phyloP scores from a whole-genome alignment of 495 filamentous ascomycete species.

The Podospora tetraspora region DNA sequence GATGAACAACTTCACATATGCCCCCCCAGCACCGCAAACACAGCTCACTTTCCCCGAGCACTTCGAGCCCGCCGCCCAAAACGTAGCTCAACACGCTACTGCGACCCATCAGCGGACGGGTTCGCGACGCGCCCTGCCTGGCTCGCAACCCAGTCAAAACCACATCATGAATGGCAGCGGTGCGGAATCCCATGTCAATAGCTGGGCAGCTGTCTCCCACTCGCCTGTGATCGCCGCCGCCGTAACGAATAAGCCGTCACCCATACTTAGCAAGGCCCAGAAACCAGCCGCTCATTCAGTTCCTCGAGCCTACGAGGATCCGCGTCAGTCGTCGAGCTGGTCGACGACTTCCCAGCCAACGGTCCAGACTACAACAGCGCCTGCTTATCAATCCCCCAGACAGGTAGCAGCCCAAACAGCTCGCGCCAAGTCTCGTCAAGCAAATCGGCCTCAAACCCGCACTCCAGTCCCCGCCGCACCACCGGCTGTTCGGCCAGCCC shows the following conservation, averaged over 20 bases:
- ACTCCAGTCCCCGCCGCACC: slow-evolving; percentile 21
- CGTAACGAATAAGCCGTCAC: slow-evolving; percentile 14
- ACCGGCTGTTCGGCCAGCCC: slow-evolving; percentile 8
- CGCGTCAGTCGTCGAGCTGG: slow-evolving; percentile 24
- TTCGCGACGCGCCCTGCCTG: slow-evolving; percentile 12
- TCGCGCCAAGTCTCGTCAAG: slow-evolving; percentile 24
- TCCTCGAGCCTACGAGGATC: slow-evolving; percentile 20
- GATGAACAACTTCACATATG: slow-evolving; percentile 9
- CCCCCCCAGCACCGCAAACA: slow-evolving; percentile 18
- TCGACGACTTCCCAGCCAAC: slow-evolving; percentile 12
- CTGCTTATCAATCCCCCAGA: slow-evolving; percentile 16
- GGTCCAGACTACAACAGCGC: slow-evolving; percentile 7
- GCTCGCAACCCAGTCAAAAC: slow-evolving; percentile 2
- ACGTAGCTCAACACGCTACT: not conserved
- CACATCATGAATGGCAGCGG: not conserved
- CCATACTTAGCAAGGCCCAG: slow-evolving; percentile 16
- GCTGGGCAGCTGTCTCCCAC: slow-evolving; percentile 18
- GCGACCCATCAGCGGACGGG: not conserved
- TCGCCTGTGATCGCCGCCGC: slow-evolving; percentile 3
- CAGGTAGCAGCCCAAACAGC: slow-evolving; percentile 19
- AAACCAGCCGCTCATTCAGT: slow-evolving; percentile 1
- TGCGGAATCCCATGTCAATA: not conserved
- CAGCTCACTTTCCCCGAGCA: slow-evolving; percentile 18
- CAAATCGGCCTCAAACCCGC: slow-evolving; percentile 16
- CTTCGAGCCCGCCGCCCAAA: not conserved